These are phyloP conservation scores for Lecanicillium sp. DNA, from an alignment of 2,329 filamentous ascomycete species.

Conservation along the genomic window DNA sequence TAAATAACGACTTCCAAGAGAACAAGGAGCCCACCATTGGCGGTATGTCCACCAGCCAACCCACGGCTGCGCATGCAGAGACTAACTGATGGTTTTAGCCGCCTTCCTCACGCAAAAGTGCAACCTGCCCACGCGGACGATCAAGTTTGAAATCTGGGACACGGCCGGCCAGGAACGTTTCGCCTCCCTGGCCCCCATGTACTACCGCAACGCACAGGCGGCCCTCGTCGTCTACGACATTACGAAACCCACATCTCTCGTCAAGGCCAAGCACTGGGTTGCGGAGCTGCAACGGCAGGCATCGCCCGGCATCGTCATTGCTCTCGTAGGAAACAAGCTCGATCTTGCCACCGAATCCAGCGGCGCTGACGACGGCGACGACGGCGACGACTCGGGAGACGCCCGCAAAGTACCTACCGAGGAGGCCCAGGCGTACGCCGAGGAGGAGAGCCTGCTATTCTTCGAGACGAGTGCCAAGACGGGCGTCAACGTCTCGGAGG, in stretches of 20 bases:
- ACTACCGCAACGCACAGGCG: constrained; percentile 97
- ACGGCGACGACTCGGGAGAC: constrained; percentile 58
- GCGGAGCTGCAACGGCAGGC: constrained; percentile 95
- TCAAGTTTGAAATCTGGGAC: constrained; percentile 96
- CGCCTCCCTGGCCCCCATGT: constrained; percentile 94
- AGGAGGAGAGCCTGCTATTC: constrained; percentile 89
- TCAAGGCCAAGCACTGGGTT: constrained; percentile 98
- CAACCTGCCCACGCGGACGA: constrained; percentile 85
- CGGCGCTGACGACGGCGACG: constrained; percentile 39
- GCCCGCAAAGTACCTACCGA: constrained; percentile 84
- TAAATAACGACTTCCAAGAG: constrained; percentile 99
- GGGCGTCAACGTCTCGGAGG: constrained; percentile 86
- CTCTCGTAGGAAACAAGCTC: constrained; percentile 92
- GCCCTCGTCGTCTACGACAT: constrained; percentile 98
- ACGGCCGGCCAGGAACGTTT: constrained; percentile 97
- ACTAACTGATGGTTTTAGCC: constrained; percentile 46
- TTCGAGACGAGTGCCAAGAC: constrained; percentile 99
- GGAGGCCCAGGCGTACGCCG: constrained; percentile 86
- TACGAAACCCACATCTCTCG: constrained; percentile 88
- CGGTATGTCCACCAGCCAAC: constrained; percentile 49
- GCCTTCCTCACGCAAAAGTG: constrained; percentile 99
- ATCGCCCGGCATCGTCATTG: constrained; percentile 92
- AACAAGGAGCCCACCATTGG: constrained; percentile 99
- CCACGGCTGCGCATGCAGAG: no score
- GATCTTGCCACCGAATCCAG: constrained; percentile 66